A percentile compares a stretch with the other conserved stretches of the same genome.
phyloP scores from a whole-genome alignment of 2,329 filamentous ascomycete genomes.

The Talaromyces atroroseus region DNA sequence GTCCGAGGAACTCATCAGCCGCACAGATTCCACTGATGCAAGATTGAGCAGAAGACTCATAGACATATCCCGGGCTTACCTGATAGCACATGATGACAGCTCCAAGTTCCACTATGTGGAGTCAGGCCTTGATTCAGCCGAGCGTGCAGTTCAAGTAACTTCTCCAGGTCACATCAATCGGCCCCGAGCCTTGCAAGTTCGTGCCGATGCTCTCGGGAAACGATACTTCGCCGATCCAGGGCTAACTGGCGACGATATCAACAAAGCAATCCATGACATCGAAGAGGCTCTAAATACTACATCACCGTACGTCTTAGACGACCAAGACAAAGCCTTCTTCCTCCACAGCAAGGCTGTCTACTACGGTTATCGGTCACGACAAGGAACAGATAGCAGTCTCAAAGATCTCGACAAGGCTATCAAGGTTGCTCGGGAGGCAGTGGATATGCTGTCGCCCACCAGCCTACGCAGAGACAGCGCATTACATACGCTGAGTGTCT shows the following conservation, averaged over 20 bases:
- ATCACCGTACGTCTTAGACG: neutral
- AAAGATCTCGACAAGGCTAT: too few relatives aligned
- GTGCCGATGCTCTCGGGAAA: neutral
- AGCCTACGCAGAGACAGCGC: too few relatives aligned
- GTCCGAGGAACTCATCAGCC: neutral
- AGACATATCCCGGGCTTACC: neutral
- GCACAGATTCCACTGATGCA: neutral
- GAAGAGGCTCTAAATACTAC: neutral
- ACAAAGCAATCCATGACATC: neutral
- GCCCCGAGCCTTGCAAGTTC: neutral
- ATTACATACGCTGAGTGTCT: too few relatives aligned
- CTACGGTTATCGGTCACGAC: too few relatives aligned
- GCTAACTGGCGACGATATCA: neutral
- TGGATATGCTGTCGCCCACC: too few relatives aligned
- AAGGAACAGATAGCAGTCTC: too few relatives aligned
- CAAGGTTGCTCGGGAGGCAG: too few relatives aligned
- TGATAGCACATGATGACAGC: neutral
- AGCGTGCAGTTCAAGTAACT: neutral
- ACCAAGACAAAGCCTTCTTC: too few relatives aligned
- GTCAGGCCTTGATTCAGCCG: neutral
- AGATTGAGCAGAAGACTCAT: neutral
- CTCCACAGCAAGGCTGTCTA: too few relatives aligned
- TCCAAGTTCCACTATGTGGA: neutral
- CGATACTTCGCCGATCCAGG: neutral
- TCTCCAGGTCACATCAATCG: neutral